These are phyloP conservation scores for Apocynum venetum DNA, from an alignment of 257 asterid species.

Conservation along the genomic window DNA sequence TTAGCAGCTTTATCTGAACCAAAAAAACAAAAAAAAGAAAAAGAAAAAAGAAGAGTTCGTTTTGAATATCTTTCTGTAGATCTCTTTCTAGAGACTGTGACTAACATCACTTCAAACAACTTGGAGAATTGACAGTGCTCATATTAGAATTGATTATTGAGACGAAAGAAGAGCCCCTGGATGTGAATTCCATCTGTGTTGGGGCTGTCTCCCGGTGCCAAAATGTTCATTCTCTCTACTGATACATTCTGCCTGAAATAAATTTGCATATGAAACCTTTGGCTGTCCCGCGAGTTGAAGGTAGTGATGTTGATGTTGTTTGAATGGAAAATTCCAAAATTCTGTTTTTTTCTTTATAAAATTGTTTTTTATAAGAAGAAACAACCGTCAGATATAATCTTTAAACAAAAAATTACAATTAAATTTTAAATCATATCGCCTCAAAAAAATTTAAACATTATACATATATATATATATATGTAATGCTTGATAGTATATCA, in stretches of 20 bases:
- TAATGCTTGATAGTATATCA: background rate
- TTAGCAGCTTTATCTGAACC: background rate
- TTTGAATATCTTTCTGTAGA: background rate
- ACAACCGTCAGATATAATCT: too few relatives aligned
- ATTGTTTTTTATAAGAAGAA: too few relatives aligned
- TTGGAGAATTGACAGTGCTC: background rate
- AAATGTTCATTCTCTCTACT: conserved; percentile 20
- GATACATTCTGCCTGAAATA: conserved; percentile 33
- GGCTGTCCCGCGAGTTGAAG: conserved; percentile 39
- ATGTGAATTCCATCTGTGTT: background rate
- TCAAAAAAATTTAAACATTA: too few relatives aligned
- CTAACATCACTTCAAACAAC: background rate
- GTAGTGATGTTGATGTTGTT: conserved; percentile 21
- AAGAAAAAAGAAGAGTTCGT: too few relatives aligned
- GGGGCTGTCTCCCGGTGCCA: conserved; percentile 47
- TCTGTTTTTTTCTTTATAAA: too few relatives aligned
- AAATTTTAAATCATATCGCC: too few relatives aligned
- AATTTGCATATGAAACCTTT: conserved; percentile 47
- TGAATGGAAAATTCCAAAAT: too few relatives aligned
- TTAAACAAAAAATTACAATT: too few relatives aligned
- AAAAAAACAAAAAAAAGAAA: conserved; percentile 15
- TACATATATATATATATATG: too few relatives aligned
- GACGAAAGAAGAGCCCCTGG: too few relatives aligned
- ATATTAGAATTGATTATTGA: too few relatives aligned
- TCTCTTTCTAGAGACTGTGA: background rate